A percentile compares a stretch with the other conserved stretches of the same genome.
Conservation (phyloP, 352 stramenopile genomes). For the Phytophthora pistaciae region DNA sequence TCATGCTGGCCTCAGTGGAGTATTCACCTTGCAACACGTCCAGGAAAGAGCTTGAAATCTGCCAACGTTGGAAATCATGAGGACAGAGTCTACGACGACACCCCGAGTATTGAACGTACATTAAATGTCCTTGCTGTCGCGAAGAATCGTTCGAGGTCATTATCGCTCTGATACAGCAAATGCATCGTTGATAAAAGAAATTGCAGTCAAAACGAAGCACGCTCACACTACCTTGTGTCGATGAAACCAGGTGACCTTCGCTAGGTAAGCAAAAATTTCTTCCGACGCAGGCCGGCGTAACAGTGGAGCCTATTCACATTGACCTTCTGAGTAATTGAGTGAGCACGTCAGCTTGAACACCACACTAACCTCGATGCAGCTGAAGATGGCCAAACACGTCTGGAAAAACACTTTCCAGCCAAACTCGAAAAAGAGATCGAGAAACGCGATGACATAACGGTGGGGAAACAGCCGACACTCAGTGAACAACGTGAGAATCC, state of each 20-base stretch:
- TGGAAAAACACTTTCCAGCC: conserved; percentile 63
- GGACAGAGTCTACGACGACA: background rate
- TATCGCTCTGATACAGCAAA: conserved; percentile 40
- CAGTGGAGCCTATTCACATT: conserved; percentile 24
- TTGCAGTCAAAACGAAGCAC: background rate
- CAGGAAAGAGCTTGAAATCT: conserved; percentile 55
- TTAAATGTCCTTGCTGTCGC: conserved; percentile 43
- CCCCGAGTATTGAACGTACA: conserved; percentile 11
- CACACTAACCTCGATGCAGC: conserved; percentile 40
- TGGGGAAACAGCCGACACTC: conserved; percentile 53
- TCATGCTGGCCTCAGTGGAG: conserved; percentile 58
- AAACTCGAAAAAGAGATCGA: conserved; percentile 61
- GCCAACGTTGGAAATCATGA: background rate
- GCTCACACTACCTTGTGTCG: conserved; percentile 39
- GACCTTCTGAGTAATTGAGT: background rate
- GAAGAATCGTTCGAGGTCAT: conserved; percentile 47
- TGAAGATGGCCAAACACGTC: conserved; percentile 50
- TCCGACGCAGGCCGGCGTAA: conserved; percentile 27
- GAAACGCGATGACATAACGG: conserved; percentile 45
- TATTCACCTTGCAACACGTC: conserved; percentile 52
- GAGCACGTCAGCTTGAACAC: background rate
- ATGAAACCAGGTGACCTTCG: conserved; percentile 46
- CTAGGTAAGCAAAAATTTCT: conserved; percentile 46
- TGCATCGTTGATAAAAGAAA: background rate
- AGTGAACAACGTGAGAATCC: conserved; percentile 65